Conservation (phyloP, 2,329 filamentous ascomycete species). For the Aspergillus hiratsukae region DNA sequence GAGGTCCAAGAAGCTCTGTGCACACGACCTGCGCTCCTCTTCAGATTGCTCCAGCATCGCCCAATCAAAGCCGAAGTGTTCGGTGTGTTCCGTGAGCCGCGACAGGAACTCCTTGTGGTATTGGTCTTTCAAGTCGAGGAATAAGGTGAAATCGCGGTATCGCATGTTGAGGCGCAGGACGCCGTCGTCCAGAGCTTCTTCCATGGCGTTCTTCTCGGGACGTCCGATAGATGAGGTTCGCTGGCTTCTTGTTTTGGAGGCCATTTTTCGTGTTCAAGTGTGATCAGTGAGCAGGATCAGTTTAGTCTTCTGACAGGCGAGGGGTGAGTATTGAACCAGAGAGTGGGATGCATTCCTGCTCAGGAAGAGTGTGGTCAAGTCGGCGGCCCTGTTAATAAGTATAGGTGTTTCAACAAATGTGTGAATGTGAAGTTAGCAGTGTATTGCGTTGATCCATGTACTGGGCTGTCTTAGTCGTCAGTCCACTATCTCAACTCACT, state of each 20-base stretch:
- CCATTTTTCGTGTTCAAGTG: not conserved
- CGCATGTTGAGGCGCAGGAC: conserved; percentile 8
- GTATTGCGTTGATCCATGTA: not conserved
- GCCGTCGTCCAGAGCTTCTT: conserved; percentile 9
- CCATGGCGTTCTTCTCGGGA: conserved; percentile 4
- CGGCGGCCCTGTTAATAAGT: no score
- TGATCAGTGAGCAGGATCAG: not conserved
- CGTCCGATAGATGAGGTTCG: not conserved
- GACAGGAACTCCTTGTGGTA: conserved; percentile 14
- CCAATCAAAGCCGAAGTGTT: conserved; percentile 8
- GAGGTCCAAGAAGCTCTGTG: conserved; percentile 14
- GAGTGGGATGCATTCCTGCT: not conserved
- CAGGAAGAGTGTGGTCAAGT: not conserved
- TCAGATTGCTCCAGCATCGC: conserved; percentile 5
- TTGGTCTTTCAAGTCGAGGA: conserved; percentile 19
- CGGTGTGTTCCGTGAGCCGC: conserved; percentile 9
- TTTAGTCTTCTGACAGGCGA: not conserved
- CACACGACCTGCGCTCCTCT: conserved; percentile 6
- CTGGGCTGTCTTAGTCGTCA: not conserved
- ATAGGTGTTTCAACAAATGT: not conserved
- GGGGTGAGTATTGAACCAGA: not conserved
- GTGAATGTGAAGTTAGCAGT: not conserved
- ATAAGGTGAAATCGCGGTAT: conserved; percentile 17
- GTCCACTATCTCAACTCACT: not conserved
- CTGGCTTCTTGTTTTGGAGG: not conserved